Evolutionary conservation across 106 monocot species (phyloP), one percentile per base, ranked within the genome.

Genomic region (Phalaenopsis equestris): DNA sequence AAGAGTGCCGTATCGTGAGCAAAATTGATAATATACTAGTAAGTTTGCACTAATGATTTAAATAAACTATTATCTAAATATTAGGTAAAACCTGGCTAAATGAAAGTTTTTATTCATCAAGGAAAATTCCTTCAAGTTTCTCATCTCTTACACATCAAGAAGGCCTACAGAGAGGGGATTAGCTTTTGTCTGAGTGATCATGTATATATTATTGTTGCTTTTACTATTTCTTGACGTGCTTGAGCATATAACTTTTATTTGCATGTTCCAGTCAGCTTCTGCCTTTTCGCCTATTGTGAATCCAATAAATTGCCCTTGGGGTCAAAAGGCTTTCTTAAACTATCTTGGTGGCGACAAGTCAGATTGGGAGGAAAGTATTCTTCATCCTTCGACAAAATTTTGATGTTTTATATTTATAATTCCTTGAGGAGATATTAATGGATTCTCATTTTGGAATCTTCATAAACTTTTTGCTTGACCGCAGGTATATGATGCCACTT

Each of bases 401-500:
- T 70, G 3, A 38, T 38, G 14, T 39, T 14, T 1, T 39, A 39
- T 38, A 39, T 70, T 70, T 11, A 12, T 70, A 16, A 39, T 36
- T 70, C 39, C 70, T 70, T 21, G 3, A 70, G 36, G 70, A 39
- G 38, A 70, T 70, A 39, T 38, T 70, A 38, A 39, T 36, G 12
- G 17, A 7, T 74, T 45, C n/a, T 16, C 49, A 8, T 21, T 16
- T 10, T 75, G 9, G 48, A 65, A 64, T 57, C 45, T 67, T 76
- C 24, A 49, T 76, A 42, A 76, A 52, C 58, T 41, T 41, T 41
- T 79, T 73, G 52, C 16, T 78, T 48, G 55, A 65, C 83, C 2
- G 49, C 87, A 94, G 97, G 94, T 92, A 80, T 98, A 94, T 83
- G 97, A 98, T 84, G 97, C 97, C 36, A 94, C 97, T 41, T 88